Conservation (phyloP, 352 stramenopile species). For the Achlya hypogyna region DNA sequence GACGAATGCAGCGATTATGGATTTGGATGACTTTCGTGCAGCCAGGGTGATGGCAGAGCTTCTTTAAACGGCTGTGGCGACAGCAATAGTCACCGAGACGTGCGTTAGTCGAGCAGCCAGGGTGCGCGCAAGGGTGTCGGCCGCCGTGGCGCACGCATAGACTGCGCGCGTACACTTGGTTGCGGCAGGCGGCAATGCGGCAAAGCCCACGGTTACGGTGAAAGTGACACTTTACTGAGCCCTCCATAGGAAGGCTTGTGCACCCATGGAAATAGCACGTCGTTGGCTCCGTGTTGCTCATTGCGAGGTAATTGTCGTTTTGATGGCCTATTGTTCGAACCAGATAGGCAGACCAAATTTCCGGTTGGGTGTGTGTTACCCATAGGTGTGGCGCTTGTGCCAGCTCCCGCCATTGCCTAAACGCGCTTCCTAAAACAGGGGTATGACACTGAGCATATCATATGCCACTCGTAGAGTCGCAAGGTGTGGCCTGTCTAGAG, state of each 20-base stretch:
- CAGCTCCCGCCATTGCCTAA: too few species aligned
- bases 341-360: background rate
- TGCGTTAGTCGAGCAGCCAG: background rate
- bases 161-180: constrained; percentile 16
- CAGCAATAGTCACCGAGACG: constrained; percentile 5
- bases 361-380: background rate
- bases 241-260: background rate
- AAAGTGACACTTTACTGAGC: constrained; percentile 11
- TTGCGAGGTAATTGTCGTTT: too few species aligned
- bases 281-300: too few species aligned
- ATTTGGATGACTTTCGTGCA: constrained; percentile 13
- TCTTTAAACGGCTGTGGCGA: constrained; percentile 3
- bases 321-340: background rate
- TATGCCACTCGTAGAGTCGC: background rate
- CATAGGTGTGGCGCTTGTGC: background rate
- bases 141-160: constrained; percentile 18
- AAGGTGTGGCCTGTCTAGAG: background rate
- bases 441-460: background rate
- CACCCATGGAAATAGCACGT: background rate
- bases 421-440: too few species aligned
- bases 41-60: background rate
- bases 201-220: constrained; percentile 10
- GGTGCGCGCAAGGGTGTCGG: background rate
- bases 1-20: background rate
- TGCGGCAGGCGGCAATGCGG: background rate